Conservation (phyloP, 208 protist species). For the Trypanosoma boissoni region DNA sequence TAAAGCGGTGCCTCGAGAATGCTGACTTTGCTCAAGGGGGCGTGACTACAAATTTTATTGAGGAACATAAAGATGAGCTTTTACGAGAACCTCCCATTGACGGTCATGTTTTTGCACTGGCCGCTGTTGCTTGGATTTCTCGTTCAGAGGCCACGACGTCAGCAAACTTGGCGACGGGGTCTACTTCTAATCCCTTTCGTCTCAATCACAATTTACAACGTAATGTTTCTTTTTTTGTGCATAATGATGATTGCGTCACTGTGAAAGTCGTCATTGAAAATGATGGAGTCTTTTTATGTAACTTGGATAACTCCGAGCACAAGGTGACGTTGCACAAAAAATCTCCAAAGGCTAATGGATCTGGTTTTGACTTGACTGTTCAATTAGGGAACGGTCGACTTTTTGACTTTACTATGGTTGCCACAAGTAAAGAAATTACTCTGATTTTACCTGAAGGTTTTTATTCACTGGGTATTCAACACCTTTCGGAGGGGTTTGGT, state of each 20-base stretch:
- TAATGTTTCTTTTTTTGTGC: slow-evolving; percentile 31
- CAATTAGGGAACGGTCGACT: slow-evolving; percentile 30
- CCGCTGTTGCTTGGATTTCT: slow-evolving; percentile 31
- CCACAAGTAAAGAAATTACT: slow-evolving; percentile 21
- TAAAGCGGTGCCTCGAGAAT: slow-evolving; percentile 25
- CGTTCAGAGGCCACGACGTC: too few relatives aligned
- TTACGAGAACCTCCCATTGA: slow-evolving; percentile 17
- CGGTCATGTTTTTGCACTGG: slow-evolving; percentile 20
- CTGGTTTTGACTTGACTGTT: slow-evolving; percentile 18
- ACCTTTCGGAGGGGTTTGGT: slow-evolving; percentile 36
- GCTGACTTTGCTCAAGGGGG: slow-evolving; percentile 22
- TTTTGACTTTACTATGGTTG: slow-evolving; percentile 21
- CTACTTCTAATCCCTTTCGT: slow-evolving; percentile 32
- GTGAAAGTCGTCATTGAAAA: slow-evolving; percentile 31
- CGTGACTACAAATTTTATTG: slow-evolving; percentile 38
- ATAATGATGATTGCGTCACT: slow-evolving; percentile 21
- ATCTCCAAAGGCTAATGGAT: neutral
- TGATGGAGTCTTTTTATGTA: slow-evolving; percentile 8
- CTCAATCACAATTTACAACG: slow-evolving; percentile 31
- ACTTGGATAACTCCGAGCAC: neutral
- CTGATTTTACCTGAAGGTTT: slow-evolving; percentile 21
- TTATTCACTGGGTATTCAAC: slow-evolving; percentile 19
- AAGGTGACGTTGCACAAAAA: slow-evolving; percentile 7
- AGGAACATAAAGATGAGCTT: slow-evolving; percentile 31
- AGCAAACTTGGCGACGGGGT: too few relatives aligned